Evolutionary conservation across 2,329 filamentous ascomycete species (phyloP).

Genomic region (Colletotrichum sp.): DNA sequence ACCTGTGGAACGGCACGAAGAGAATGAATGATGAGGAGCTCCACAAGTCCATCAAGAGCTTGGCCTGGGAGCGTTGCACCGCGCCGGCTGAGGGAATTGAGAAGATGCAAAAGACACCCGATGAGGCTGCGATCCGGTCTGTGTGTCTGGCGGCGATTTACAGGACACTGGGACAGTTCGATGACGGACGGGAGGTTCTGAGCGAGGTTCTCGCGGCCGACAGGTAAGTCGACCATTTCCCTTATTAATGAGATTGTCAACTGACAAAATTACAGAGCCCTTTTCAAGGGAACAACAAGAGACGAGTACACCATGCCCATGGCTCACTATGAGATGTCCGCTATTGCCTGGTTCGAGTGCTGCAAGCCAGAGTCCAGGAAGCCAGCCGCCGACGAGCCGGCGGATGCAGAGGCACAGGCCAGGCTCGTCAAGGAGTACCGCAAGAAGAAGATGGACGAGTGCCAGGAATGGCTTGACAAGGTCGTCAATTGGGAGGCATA

Average conservation of each 20-base stretch:
- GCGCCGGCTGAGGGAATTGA: slow-evolving; percentile 42
- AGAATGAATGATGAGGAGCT: slow-evolving; percentile 75
- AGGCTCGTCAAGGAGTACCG: slow-evolving; percentile 42
- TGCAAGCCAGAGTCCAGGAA: slow-evolving; percentile 38
- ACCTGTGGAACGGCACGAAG: slow-evolving; percentile 90
- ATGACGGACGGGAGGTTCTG: slow-evolving; percentile 70
- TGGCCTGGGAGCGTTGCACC: slow-evolving; percentile 70
- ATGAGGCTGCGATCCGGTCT: slow-evolving; percentile 68
- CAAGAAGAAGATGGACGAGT: slow-evolving; percentile 60
- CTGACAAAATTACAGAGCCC: slow-evolving; percentile 36
- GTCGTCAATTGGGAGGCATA: slow-evolving; percentile 74
- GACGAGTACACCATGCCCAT: slow-evolving; percentile 77
- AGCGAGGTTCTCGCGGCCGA: slow-evolving; percentile 71
- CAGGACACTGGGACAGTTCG: slow-evolving; percentile 65
- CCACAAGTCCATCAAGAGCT: slow-evolving; percentile 62
- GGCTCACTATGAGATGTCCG: slow-evolving; percentile 86
- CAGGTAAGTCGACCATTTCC: slow-evolving; percentile 44
- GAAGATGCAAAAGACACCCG: slow-evolving; percentile 56
- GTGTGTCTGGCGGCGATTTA: slow-evolving; percentile 71
- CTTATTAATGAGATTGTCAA: neutral
- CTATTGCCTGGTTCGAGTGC: slow-evolving; percentile 77
- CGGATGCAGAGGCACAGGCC: slow-evolving; percentile 6
- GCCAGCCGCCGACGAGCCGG: slow-evolving; percentile 35
- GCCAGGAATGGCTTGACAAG: slow-evolving; percentile 68
- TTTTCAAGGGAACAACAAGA: slow-evolving; percentile 63